A percentile compares a stretch with the other conserved stretches of the same genome.
Evolutionary conservation across 345 rosid species (phyloP).

Genomic region (Hypericum perforatum): DNA sequence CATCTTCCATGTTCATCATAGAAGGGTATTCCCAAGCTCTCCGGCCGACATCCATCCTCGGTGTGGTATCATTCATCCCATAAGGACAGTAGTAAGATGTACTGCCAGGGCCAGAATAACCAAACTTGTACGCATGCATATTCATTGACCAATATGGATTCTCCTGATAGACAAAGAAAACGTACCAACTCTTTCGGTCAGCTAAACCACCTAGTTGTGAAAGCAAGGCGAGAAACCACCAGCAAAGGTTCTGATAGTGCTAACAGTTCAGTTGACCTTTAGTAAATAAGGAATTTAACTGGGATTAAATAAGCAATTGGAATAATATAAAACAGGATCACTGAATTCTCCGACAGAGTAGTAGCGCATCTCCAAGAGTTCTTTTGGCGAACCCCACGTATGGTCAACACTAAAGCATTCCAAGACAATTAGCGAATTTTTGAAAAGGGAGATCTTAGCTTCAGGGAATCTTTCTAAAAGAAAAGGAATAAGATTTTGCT

Average conservation of each 20-base stretch:
- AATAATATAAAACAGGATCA: too few species aligned
- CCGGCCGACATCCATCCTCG: constrained; percentile 34
- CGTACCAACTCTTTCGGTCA: not conserved
- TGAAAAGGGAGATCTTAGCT: too few species aligned
- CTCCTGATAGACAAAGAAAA: constrained; percentile 24
- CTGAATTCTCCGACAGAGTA: too few species aligned
- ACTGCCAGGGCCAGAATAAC: constrained; percentile 38
- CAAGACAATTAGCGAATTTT: too few species aligned
- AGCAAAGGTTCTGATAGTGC: not conserved
- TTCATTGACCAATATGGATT: constrained; percentile 40
- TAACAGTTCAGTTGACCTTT: too few species aligned
- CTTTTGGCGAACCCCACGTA: too few species aligned
- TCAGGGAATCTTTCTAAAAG: too few species aligned
- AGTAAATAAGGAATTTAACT: too few species aligned
- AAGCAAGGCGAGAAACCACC: not conserved
- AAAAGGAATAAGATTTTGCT: too few species aligned
- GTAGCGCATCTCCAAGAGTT: too few species aligned
- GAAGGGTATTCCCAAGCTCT: constrained; percentile 42
- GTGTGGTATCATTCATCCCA: constrained; percentile 39
- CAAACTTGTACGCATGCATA: constrained; percentile 51
- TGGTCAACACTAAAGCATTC: too few species aligned
- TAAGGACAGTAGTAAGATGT: constrained; percentile 28
- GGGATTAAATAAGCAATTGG: too few species aligned
- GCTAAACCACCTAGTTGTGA: not conserved
- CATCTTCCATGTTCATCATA: constrained; percentile 22